Percentiles rank a stretch among this genome's conserved stretches.
Conservation (phyloP, 2,329 filamentous ascomycete species). For the Ophiostoma tasmaniense region DNA sequence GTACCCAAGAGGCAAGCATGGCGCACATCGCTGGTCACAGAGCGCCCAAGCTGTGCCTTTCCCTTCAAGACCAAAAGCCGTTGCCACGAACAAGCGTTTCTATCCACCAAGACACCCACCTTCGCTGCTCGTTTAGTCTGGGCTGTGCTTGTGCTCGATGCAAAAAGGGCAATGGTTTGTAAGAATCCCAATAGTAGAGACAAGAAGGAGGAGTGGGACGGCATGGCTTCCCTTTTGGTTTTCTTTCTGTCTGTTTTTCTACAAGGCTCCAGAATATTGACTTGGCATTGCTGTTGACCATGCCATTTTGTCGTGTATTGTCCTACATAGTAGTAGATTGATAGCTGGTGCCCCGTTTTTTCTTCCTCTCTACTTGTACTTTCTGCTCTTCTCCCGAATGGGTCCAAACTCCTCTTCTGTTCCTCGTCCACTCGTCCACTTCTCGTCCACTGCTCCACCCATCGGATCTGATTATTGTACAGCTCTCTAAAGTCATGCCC, state of each 20-base stretch:
- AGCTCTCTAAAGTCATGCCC: neutral
- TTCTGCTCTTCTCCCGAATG: neutral
- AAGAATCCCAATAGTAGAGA: neutral
- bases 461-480: neutral
- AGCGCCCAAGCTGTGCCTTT: no score
- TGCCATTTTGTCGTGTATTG: neutral
- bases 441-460: neutral
- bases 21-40: neutral
- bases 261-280: neutral
- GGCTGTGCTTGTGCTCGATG: no score
- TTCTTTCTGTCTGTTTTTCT: neutral
- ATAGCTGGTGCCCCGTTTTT: no score
- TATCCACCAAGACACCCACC: neutral
- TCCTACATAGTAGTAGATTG: no score
- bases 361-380: no score
- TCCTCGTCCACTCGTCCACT: neutral
- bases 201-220: neutral
- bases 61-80: neutral
- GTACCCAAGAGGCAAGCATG: neutral
- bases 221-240: neutral
- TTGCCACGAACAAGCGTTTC: neutral
- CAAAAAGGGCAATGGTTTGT: neutral
- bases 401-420: neutral
- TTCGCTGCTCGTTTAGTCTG: neutral
- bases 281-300: neutral